Percentiles rank a stretch among this genome's conserved stretches.
These are phyloP conservation scores for Adiantum capillusveneris DNA, from an alignment of 75 land plant genomes.

Conservation along the genomic window DNA sequence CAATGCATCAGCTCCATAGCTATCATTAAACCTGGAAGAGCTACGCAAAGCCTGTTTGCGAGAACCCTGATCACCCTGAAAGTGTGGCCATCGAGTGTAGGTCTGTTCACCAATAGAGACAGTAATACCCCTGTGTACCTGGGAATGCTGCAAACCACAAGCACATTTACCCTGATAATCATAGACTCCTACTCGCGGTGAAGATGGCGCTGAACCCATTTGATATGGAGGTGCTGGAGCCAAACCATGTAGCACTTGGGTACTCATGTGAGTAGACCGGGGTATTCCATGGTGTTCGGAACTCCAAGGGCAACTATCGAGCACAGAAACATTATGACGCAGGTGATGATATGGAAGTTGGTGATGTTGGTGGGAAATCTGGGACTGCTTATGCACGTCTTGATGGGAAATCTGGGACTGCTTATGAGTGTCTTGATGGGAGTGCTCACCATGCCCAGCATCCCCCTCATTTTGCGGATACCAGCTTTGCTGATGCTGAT, in stretches of 20 bases:
- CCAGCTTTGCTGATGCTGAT: background rate
- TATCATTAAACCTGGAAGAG: background rate
- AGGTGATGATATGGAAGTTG: background rate
- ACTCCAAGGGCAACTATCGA: background rate
- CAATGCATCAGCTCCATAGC: background rate
- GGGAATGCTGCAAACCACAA: slow-evolving; percentile 2
- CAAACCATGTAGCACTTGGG: background rate
- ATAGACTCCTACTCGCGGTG: background rate
- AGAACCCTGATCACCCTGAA: background rate
- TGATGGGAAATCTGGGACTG: background rate
- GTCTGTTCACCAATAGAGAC: background rate
- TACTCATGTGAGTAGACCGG: background rate
- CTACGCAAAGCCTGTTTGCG: background rate
- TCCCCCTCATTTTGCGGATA: background rate
- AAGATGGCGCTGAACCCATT: background rate
- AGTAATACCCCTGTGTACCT: background rate
- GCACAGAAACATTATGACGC: background rate
- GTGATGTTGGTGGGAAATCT: background rate
- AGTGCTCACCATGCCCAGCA: background rate
- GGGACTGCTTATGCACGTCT: background rate
- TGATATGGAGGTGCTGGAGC: slow-evolving; percentile 4
- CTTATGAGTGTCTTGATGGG: background rate
- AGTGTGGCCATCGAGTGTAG: background rate
- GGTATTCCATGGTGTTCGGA: background rate
- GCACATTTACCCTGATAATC: background rate